Evolutionary conservation across 2,329 filamentous ascomycete species (phyloP).

Genomic region (Immersiporthe knoxdaviesiana): DNA sequence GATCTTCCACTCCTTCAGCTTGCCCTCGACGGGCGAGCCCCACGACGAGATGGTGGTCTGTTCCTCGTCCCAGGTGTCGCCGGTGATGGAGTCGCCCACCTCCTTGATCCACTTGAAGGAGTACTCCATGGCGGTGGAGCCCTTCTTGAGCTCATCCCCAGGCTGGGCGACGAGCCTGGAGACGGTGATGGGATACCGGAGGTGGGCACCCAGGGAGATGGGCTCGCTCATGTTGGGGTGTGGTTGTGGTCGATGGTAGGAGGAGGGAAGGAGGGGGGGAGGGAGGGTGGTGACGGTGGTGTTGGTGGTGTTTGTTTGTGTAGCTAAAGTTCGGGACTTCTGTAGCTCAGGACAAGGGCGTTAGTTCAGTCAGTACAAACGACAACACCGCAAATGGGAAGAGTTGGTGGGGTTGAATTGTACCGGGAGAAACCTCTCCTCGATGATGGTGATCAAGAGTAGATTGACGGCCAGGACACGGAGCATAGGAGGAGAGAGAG

Average conservation of each 20-base stretch:
- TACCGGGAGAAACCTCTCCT: neutral
- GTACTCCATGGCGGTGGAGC: conserved; percentile 84
- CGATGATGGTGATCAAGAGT: neutral
- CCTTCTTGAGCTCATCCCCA: conserved; percentile 74
- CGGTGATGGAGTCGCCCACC: conserved; percentile 67
- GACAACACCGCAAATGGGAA: neutral
- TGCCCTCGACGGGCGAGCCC: conserved; percentile 82
- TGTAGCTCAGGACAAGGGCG: neutral
- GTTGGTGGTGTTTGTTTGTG: too few relatives aligned
- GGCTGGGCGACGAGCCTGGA: conserved; percentile 78
- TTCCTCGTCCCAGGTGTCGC: conserved; percentile 66
- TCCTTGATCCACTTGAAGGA: conserved; percentile 79
- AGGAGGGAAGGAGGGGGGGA: too few relatives aligned
- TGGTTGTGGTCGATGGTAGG: neutral
- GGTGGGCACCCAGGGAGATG: conserved; percentile 60
- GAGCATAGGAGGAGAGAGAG: too few relatives aligned
- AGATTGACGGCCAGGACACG: neutral
- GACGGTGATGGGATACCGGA: conserved; percentile 93
- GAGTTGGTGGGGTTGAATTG: neutral
- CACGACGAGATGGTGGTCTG: conserved; percentile 76
- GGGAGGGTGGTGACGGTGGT: too few relatives aligned
- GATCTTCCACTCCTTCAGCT: conserved; percentile 76
- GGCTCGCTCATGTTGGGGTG: conserved; percentile 46
- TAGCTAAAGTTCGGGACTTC: neutral
- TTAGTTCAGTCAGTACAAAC: neutral